Evolutionary conservation across 2,329 filamentous ascomycete species (phyloP), one percentile per base, ranked within the genome.

Genomic region (Bipolaris cookei): DNA sequence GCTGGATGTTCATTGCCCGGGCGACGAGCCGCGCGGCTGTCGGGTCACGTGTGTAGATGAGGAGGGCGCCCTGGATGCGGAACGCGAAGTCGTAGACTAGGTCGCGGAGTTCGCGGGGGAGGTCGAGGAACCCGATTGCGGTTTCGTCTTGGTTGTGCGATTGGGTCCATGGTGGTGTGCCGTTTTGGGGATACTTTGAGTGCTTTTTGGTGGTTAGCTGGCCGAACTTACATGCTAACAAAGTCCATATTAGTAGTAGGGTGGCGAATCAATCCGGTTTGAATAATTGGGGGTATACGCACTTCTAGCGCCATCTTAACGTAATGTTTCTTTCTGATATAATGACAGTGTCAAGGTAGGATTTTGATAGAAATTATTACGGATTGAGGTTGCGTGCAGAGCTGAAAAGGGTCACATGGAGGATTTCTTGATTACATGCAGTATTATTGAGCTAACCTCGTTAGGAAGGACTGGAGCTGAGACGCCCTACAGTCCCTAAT

Each of bases 41-140:
- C 1, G 62, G 56, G 37, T 70, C 58, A 6, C 48, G 46, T 3
- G 63, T 64, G 54, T 70, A 71, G 14, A 74, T 56, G 49, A 73
- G 70, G 11, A 75, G 66, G 1, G 67, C 68, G 30, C 72, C 72
- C 18, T 59, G 25, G 6, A 71, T 62, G 13, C 57, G 57, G 18
- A 71, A 66, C 1, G 65, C 64, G 51, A 58, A 65, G 2, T 61
- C 51, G 48, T 72, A 74, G 21, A 73, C 55, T 1, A 63, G 28
- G 44, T 74, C 69, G 18, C 72, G 56, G 5, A 75, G 48, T 42
- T 75, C 72, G n/a, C 67, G 66, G 2, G 72, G 71, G 1, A 75
- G 62, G 47, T 75, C 71, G 3, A 75, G 54, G 39, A 75, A 71
- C 35, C 70, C 62, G 1, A 63, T 42, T 18, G 34, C 54, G 11